phyloP scores from a whole-genome alignment of 2,329 filamentous ascomycete species.

The Penicillium sp. region DNA sequence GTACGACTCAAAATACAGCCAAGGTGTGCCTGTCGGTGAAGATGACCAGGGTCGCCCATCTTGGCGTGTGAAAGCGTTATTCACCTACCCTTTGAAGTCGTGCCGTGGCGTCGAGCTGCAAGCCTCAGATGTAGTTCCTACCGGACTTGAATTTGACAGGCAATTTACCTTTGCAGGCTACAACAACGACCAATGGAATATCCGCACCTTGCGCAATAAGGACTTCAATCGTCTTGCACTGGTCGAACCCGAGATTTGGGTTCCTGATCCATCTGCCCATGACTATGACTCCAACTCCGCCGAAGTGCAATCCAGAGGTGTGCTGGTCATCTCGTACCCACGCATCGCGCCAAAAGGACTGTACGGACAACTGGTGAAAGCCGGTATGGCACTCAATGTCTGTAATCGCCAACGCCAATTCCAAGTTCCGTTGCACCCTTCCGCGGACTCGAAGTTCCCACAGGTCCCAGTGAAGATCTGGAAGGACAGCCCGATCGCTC shows the following conservation, averaged over 20 bases:
- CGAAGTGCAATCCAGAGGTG: slow-evolving; percentile 55
- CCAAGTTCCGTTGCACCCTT: slow-evolving; percentile 55
- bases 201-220: slow-evolving; percentile 47
- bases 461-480: slow-evolving; percentile 55
- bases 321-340: slow-evolving; percentile 54
- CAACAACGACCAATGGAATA: slow-evolving; percentile 42
- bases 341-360: slow-evolving; percentile 18
- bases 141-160: slow-evolving; percentile 76
- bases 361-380: slow-evolving; percentile 19
- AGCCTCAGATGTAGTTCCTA: slow-evolving; percentile 63
- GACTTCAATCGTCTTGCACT: slow-evolving; percentile 66
- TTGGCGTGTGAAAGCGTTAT: slow-evolving; percentile 67
- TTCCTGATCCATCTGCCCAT: slow-evolving; percentile 51
- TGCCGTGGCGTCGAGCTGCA: slow-evolving; percentile 75
- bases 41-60: slow-evolving; percentile 39
- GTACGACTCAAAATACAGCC: slow-evolving; percentile 53
- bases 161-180: slow-evolving; percentile 79
- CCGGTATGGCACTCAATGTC: slow-evolving; percentile 33
- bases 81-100: slow-evolving; percentile 82
- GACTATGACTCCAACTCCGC: slow-evolving; percentile 47
- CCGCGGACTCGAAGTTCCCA: slow-evolving; percentile 49
- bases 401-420: slow-evolving; percentile 47
- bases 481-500: slow-evolving; percentile 53
- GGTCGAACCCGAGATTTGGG: slow-evolving; percentile 65
- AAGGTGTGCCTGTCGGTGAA: slow-evolving; percentile 32